Evolutionary conservation across 73 alveolate species (phyloP), one percentile per base, ranked within the genome.

Genomic region (Uronychia setigera): DNA sequence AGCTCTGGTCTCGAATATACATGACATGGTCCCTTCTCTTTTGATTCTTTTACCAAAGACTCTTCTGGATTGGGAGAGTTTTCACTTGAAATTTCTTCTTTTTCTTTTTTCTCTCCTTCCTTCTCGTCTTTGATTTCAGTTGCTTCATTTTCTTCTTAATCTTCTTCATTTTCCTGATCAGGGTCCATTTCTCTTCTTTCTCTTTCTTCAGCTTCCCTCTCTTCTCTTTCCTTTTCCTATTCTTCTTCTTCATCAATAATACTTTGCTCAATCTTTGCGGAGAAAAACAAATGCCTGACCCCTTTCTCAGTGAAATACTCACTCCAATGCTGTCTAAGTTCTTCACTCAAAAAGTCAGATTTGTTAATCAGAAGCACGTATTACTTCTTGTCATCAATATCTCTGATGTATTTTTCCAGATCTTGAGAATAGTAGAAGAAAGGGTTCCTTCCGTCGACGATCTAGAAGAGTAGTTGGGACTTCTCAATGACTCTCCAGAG

Each of bases 371-470:
- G 81, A 34, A 94, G 92, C 79, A 92, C 29, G 87, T 80, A 87
- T 33, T 94, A 92, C 90, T 96, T 95, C 90, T 79, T 84, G 33
- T 85, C 80, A 77, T 93, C 95, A 32, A 93, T 91, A 76, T 97
- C 99, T 80, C 94, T 93, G 59, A 96, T 97, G 92, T 95, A 96
- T 57, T 90, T 93, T 79, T 96, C 99, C 80, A 96, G 92, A 95
- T 97, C 99, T 14, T 96, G 94, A 77, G 98, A 96, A 88, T 97
- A 89, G 92, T 88, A 97, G 92, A 97, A 97, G 84, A 95, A 92
- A 28, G 99, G 99, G 86, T 97, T 97, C 85, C 99, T 91, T 27
- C 99, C 99, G 88, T 98, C 99, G 25, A 98, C 99, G 30, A 98
- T 97, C 89, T 96, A 96, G 57, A 97, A 90, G 32, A 97, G 87